phyloP scores from a whole-genome alignment of 1,284 basidiomycete genomes.

The Phellopilus nigrolimitatus region DNA sequence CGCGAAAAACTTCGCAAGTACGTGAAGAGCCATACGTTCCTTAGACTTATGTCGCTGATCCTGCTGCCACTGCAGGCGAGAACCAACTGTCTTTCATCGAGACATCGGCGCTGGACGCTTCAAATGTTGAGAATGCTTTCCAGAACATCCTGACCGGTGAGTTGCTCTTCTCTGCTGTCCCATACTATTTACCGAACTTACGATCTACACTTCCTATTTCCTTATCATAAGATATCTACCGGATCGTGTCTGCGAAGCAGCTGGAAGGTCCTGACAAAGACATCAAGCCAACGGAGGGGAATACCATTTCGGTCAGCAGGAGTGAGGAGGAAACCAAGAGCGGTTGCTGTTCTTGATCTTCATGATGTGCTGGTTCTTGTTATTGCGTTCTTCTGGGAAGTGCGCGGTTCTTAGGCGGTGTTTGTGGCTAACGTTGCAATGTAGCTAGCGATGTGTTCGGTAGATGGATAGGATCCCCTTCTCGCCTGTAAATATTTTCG shows the following conservation, averaged over 20 bases:
- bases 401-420: too few species aligned
- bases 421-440: not conserved
- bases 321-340: slow-evolving; percentile 33
- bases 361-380: not conserved
- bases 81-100: slow-evolving; percentile 96
- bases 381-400: too few species aligned
- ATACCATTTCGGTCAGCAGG: slow-evolving; percentile 74
- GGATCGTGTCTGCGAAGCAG: slow-evolving; percentile 86
- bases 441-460: not conserved
- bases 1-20: slow-evolving; percentile 81
- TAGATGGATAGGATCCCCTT: not conserved
- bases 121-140: slow-evolving; percentile 96
- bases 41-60: not conserved
- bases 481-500: not conserved
- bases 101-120: slow-evolving; percentile 98
- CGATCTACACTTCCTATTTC: not conserved
- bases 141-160: slow-evolving; percentile 93
- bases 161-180: slow-evolving; percentile 27
- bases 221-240: slow-evolving; percentile 76
- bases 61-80: slow-evolving; percentile 41
- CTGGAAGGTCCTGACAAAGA: slow-evolving; percentile 77
- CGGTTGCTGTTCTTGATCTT: slow-evolving; percentile 16
- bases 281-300: slow-evolving; percentile 65
- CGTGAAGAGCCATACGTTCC: slow-evolving; percentile 27
- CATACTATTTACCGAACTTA: slow-evolving; percentile 12